Evolutionary conservation across 2,329 filamentous ascomycete genomes (phyloP).

Genomic region (Fusarium paranaense): DNA sequence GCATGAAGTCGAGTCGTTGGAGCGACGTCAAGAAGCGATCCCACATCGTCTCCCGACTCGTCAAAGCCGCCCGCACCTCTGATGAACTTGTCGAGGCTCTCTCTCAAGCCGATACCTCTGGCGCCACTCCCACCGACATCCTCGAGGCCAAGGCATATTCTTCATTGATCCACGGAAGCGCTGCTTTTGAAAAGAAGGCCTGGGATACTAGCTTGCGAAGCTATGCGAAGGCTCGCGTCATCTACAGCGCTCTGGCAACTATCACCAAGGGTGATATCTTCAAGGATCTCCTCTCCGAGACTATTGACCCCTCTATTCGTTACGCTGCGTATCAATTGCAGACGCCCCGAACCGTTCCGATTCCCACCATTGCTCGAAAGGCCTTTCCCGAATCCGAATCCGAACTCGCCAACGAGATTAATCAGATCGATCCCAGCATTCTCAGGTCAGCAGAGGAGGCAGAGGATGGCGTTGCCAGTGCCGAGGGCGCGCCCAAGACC

Average conservation of each 20-base stretch:
- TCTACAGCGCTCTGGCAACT: constrained; percentile 81
- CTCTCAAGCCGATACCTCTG: constrained; percentile 69
- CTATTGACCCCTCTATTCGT: constrained; percentile 91
- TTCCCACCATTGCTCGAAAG: constrained; percentile 81
- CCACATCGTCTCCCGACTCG: constrained; percentile 88
- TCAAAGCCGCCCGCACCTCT: constrained; percentile 81
- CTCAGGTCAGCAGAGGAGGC: constrained; percentile 67
- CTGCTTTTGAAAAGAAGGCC: constrained; percentile 86
- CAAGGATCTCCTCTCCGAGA: constrained; percentile 86
- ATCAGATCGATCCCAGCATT: constrained; percentile 75
- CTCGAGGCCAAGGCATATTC: constrained; percentile 90
- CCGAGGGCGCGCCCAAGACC: constrained; percentile 73
- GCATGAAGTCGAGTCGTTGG: constrained; percentile 86
- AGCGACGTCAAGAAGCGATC: constrained; percentile 80
- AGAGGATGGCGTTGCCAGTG: constrained; percentile 60
- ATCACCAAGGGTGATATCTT: constrained; percentile 76
- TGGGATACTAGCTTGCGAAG: constrained; percentile 84
- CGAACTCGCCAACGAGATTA: constrained; percentile 73
- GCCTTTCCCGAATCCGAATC: constrained; percentile 77
- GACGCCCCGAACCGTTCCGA: constrained; percentile 85
- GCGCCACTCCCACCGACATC: constrained; percentile 76
- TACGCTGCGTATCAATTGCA: constrained; percentile 95
- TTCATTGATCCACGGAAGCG: constrained; percentile 79
- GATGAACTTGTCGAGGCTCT: constrained; percentile 75
- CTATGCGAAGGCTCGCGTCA: constrained; percentile 81